Evolutionary conservation across 2,329 filamentous ascomycete species (phyloP).

Genomic region (Penicillium expansum): DNA sequence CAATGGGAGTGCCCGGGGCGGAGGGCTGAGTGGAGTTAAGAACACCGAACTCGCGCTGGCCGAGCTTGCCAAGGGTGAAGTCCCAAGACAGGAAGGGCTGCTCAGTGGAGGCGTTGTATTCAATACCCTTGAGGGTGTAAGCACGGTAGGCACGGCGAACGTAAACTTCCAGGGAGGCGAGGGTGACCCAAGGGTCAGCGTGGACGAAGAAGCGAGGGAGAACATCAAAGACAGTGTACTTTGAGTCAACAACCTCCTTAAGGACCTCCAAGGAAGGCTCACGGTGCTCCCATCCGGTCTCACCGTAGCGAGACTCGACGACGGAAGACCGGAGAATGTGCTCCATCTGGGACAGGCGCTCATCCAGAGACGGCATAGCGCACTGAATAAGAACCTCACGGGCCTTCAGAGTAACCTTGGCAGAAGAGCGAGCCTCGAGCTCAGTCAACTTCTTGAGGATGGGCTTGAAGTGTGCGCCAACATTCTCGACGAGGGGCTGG

Average conservation of each 20-base stretch:
- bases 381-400: slow-evolving; percentile 97
- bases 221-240: slow-evolving; percentile 97
- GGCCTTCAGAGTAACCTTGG: slow-evolving; percentile 96
- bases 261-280: slow-evolving; percentile 86
- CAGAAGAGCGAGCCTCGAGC: slow-evolving; percentile 78
- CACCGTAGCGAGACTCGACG: slow-evolving; percentile 93
- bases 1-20: slow-evolving; percentile 71
- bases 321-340: slow-evolving; percentile 95
- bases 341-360: slow-evolving; percentile 95
- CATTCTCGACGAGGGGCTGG: slow-evolving; percentile 82
- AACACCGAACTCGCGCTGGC: slow-evolving; percentile 84
- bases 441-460: slow-evolving; percentile 84
- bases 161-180: slow-evolving; percentile 94
- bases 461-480: slow-evolving; percentile 81
- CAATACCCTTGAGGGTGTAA: slow-evolving; percentile 83
- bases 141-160: slow-evolving; percentile 95
- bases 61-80: slow-evolving; percentile 90
- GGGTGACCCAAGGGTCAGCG: slow-evolving; percentile 86
- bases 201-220: slow-evolving; percentile 93
- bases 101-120: slow-evolving; percentile 71
- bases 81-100: slow-evolving; percentile 89
- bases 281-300: slow-evolving; percentile 94
- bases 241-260: slow-evolving; percentile 97
- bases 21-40: slow-evolving; percentile 74
- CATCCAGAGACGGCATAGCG: slow-evolving; percentile 90